Evolutionary conservation across 2,329 filamentous ascomycete genomes (phyloP), one percentile per base, ranked within the genome.

Genomic region (Rhexocercosporidium sp.): DNA sequence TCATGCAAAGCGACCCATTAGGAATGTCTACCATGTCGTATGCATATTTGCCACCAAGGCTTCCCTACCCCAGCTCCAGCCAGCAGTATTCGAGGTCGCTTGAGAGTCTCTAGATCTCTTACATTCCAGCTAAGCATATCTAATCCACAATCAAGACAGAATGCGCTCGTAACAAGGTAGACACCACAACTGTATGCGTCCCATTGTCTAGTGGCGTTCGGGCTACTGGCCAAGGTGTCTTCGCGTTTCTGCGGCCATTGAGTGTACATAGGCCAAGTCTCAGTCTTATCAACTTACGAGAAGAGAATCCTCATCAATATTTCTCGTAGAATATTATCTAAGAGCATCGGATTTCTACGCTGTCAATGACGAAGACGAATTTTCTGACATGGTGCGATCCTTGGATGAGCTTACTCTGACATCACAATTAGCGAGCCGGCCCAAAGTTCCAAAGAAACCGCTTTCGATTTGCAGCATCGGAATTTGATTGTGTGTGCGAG

Each of bases 61-160:
- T 54, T 39, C 63, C 59, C 14, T 60, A 46, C n/a, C 25, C 31
- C 18, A 68, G 37, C 46, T 68, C 66, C 6, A 46, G 44, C 66
- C 6, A 46, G 44, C 3, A 46, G 12, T 25, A 68, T 68, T 1
- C 63, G 31, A 27, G 44, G 44, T 34, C 66, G 8, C 31, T 68
- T 68, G 0, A 44, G 25, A 6, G 8, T 8, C 7, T 54, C 27
- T 16, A 65, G n/a, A 27, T 68, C 59, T 8, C 3, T 3, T 41
- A 29, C 7, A 2, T 14, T 46, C 27, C 64, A 66, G 14, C 63
- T 66, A 9, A 65, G 18, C 12, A 65, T 7, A 16, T 53, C 59
- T 18, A 54, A 68, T 14, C 66, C 63, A 31, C 64, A 69, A 3
- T 61, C 64, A 22, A 69, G 22, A 47, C 57, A 64, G 27, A 66